Conservation (phyloP, 2,329 filamentous ascomycete genomes). For the Verticillium tricorpus region DNA sequence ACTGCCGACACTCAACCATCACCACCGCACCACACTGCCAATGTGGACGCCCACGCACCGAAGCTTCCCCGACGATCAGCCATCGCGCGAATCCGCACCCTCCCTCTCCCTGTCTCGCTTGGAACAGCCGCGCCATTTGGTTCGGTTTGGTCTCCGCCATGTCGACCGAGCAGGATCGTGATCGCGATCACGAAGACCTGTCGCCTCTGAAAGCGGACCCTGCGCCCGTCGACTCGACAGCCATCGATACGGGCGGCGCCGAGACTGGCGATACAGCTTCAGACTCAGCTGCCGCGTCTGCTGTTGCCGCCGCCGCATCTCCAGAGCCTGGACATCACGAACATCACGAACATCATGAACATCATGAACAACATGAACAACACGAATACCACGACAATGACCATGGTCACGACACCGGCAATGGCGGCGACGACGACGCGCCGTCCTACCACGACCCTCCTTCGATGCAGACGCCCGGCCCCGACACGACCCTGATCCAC, state of each 20-base stretch:
- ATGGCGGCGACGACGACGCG: not conserved
- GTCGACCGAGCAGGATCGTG: not conserved
- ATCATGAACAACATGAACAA: not conserved
- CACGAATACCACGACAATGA: not conserved
- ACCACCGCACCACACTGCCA: not conserved
- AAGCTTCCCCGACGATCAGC: constrained; percentile 40
- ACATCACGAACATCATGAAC: not conserved
- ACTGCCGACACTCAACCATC: not conserved
- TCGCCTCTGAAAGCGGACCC: not conserved
- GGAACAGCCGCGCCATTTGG: not conserved
- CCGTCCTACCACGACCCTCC: not conserved
- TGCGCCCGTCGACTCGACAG: not conserved
- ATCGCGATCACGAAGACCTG: not conserved
- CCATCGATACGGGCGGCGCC: not conserved
- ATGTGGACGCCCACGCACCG: constrained; percentile 17
- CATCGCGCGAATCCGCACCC: constrained; percentile 22
- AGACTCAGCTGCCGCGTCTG: not conserved
- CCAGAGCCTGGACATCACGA: not conserved
- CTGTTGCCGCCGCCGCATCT: not conserved
- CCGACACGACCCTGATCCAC: constrained; percentile 3
- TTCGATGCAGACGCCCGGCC: not conserved
- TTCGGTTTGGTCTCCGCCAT: not conserved
- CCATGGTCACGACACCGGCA: not conserved
- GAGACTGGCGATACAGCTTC: not conserved
- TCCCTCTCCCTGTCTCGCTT: too few relatives aligned